These are phyloP conservation scores for Cephalotrichum gorgonifer DNA, from an alignment of 2,329 filamentous ascomycete genomes.

Conservation along the genomic window DNA sequence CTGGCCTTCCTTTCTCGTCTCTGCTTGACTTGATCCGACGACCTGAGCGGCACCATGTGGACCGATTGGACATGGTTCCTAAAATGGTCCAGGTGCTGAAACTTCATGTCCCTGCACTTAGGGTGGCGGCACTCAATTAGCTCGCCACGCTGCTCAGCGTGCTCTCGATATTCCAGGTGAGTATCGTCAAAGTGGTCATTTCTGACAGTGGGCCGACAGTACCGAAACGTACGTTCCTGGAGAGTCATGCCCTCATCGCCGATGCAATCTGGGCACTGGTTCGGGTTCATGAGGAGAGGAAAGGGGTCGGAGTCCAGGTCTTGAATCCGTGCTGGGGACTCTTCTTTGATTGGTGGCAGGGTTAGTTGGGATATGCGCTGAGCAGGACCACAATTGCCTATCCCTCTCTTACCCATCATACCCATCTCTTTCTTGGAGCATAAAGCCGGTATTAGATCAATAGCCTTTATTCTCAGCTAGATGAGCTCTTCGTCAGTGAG, in stretches of 20 bases:
- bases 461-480: slow-evolving; percentile 8
- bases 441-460: slow-evolving; percentile 12
- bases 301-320: slow-evolving; percentile 6
- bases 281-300: slow-evolving; percentile 10
- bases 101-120: slow-evolving; percentile 6
- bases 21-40: slow-evolving; percentile 5
- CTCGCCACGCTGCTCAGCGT: slow-evolving; percentile 7
- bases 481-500: slow-evolving; percentile 9
- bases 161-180: slow-evolving; percentile 10
- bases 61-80: slow-evolving; percentile 9
- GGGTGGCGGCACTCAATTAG: slow-evolving; percentile 10
- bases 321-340: background rate
- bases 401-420: background rate
- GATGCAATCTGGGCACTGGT: slow-evolving; percentile 11
- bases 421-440: slow-evolving; percentile 12
- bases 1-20: background rate
- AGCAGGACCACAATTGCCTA: background rate
- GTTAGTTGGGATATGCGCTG: background rate
- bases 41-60: slow-evolving; percentile 8
- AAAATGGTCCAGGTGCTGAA: slow-evolving; percentile 10
- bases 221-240: slow-evolving; percentile 9
- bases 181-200: slow-evolving; percentile 14
- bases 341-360: background rate
- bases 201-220: slow-evolving; percentile 8
- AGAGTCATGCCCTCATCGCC: slow-evolving; percentile 8